A percentile compares a stretch with the other conserved stretches of the same genome.
phyloP scores from a whole-genome alignment of 257 asterid genomes.

The Nicotiana undulata region DNA sequence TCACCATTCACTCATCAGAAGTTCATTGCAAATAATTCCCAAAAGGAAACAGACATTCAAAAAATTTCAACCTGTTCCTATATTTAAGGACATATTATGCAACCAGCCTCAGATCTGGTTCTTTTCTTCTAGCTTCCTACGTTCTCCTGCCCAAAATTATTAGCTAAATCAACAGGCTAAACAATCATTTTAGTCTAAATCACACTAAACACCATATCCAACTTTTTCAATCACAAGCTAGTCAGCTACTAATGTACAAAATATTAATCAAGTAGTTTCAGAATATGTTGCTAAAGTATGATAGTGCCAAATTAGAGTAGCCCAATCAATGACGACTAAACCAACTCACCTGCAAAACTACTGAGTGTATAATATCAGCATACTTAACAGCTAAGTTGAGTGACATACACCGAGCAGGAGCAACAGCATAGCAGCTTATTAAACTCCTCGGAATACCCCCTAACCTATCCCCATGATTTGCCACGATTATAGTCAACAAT shows the following conservation, averaged over 20 bases:
- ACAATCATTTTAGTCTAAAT: not conserved
- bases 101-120: not conserved
- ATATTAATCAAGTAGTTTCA: not conserved
- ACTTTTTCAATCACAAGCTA: not conserved
- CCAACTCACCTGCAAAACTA: constrained; percentile 72
- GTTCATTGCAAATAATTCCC: not conserved
- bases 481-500: constrained; percentile 58
- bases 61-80: not conserved
- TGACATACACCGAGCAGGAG: constrained; percentile 94
- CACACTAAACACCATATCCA: not conserved
- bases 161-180: not conserved
- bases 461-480: constrained; percentile 56
- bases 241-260: not conserved
- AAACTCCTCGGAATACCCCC: constrained; percentile 75
- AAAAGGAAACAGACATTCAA: not conserved
- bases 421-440: constrained; percentile 72
- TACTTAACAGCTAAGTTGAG: constrained; percentile 92
- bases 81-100: not conserved
- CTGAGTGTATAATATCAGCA: constrained; percentile 72
- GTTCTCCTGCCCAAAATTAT: not conserved
- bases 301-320: not conserved
- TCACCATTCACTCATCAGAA: not conserved
- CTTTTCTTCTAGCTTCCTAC: not conserved
- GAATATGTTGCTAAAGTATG: not conserved
- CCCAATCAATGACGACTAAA: not conserved